A percentile compares a stretch with the other conserved stretches of the same genome.
Evolutionary conservation across 2,329 filamentous ascomycete species (phyloP).

Genomic region (Cephalotrichum gorgonifer): DNA sequence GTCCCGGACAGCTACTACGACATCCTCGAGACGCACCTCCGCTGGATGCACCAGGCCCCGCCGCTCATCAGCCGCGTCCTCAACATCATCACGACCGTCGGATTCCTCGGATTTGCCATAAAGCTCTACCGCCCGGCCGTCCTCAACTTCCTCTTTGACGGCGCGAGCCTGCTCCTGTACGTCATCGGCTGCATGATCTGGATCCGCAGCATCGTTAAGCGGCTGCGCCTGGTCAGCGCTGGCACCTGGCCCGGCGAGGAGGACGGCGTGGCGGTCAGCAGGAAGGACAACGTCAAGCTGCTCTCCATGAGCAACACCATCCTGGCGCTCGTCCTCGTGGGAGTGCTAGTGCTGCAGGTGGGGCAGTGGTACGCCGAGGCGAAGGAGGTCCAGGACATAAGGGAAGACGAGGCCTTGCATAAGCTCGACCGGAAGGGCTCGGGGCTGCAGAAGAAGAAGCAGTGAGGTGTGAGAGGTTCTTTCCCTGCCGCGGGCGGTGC

Average conservation of each 20-base stretch:
- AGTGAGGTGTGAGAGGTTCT: background rate
- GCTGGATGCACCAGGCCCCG: slow-evolving; percentile 83
- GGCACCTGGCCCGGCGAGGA: slow-evolving; percentile 26
- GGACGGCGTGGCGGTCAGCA: slow-evolving; percentile 56
- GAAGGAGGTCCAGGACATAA: slow-evolving; percentile 75
- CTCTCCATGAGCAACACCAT: slow-evolving; percentile 94
- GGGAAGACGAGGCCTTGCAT: slow-evolving; percentile 41
- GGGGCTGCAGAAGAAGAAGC: slow-evolving; percentile 14
- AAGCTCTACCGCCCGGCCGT: slow-evolving; percentile 94
- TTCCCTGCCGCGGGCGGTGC: too few species aligned
- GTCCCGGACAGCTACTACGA: slow-evolving; percentile 62
- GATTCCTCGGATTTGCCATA: slow-evolving; percentile 76
- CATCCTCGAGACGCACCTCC: slow-evolving; percentile 81
- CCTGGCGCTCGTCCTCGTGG: slow-evolving; percentile 80
- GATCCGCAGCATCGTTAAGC: slow-evolving; percentile 93
- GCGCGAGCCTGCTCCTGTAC: slow-evolving; percentile 70
- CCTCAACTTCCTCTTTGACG: slow-evolving; percentile 91
- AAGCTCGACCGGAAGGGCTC: slow-evolving; percentile 21
- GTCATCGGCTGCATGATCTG: slow-evolving; percentile 87
- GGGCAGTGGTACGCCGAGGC: slow-evolving; percentile 98
- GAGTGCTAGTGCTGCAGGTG: slow-evolving; percentile 84
- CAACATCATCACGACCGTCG: slow-evolving; percentile 83
- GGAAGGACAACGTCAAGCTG: slow-evolving; percentile 86
- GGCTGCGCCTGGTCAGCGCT: slow-evolving; percentile 73
- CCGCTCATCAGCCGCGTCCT: slow-evolving; percentile 88